A percentile compares a stretch with the other conserved stretches of the same genome.
Evolutionary conservation across 2,329 filamentous ascomycete genomes (phyloP).

Genomic region (Apiospora sp.): DNA sequence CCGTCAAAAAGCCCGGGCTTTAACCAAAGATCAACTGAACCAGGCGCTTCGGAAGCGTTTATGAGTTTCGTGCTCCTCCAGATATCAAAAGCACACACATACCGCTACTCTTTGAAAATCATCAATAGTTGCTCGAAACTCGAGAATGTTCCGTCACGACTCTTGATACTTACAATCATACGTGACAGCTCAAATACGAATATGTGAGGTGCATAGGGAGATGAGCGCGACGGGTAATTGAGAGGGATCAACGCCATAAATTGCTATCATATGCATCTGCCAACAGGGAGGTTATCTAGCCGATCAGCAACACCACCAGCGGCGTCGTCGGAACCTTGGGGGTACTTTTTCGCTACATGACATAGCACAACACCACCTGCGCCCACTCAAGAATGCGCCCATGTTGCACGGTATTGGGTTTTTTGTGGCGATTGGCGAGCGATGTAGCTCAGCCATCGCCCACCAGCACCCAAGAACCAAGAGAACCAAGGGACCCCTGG

Average conservation of each 20-base stretch:
- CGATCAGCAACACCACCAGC: neutral
- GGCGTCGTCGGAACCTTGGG: neutral
- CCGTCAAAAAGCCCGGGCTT: neutral
- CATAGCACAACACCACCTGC: neutral
- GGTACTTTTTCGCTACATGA: constrained; percentile 18
- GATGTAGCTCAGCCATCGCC: constrained; percentile 2
- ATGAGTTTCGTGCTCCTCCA: neutral
- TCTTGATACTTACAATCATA: neutral
- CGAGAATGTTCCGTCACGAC: neutral
- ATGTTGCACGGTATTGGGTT: constrained; percentile 4
- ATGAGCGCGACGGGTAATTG: neutral
- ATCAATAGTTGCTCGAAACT: neutral
- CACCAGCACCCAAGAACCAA: neutral
- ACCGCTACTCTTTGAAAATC: neutral
- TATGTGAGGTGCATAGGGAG: neutral
- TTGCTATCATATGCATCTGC: neutral
- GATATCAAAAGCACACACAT: neutral
- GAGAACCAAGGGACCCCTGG: constrained; percentile 10
- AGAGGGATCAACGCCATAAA: neutral
- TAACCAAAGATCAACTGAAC: neutral
- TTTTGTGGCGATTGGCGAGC: constrained; percentile 9
- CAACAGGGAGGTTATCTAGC: neutral
- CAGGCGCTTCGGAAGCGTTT: neutral
- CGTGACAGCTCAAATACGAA: neutral
- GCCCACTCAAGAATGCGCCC: constrained; percentile 10